phyloP scores from a whole-genome alignment of 805 yeast genomes.

The Schizosaccharomyces japonicus region DNA sequence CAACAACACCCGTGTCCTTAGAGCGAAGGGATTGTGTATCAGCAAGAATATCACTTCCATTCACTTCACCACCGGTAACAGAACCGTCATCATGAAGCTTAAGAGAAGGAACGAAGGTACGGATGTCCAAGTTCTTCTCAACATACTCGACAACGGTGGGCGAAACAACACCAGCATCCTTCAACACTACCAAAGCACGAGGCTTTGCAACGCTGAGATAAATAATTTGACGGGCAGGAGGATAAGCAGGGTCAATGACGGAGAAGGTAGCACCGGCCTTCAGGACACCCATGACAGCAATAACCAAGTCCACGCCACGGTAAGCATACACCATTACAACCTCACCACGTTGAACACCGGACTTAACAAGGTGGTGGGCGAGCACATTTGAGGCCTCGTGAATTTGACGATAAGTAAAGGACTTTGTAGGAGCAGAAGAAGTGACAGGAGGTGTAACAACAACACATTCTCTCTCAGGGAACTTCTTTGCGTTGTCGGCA shows the following conservation, averaged over 20 bases:
- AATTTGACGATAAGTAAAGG: slow-evolving; percentile 64
- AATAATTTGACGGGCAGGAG: slow-evolving; percentile 89
- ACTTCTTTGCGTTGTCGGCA: slow-evolving; percentile 56
- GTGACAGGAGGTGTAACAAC: slow-evolving; percentile 63
- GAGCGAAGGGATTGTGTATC: slow-evolving; percentile 25
- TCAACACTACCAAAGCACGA: slow-evolving; percentile 64
- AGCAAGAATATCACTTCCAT: slow-evolving; percentile 27
- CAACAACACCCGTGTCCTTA: slow-evolving; percentile 61
- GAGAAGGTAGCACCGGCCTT: slow-evolving; percentile 98
- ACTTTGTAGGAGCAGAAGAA: slow-evolving; percentile 19
- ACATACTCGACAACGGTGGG: slow-evolving; percentile 60
- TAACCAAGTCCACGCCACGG: slow-evolving; percentile 89
- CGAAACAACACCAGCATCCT: slow-evolving; percentile 70
- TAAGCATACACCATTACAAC: slow-evolving; percentile 94
- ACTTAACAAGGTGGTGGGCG: slow-evolving; percentile 60
- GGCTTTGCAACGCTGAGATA: slow-evolving; percentile 88
- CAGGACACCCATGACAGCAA: slow-evolving; percentile 90
- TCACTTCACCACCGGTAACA: slow-evolving; percentile 25
- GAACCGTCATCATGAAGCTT: slow-evolving; percentile 57
- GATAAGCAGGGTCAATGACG: slow-evolving; percentile 96
- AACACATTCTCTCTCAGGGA: slow-evolving; percentile 75
- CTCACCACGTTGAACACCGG: slow-evolving; percentile 75
- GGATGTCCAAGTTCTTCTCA: slow-evolving; percentile 41
- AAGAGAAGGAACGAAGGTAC: slow-evolving; percentile 52
- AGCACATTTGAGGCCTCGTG: slow-evolving; percentile 81